Conservation (phyloP, 768 basidiomycete species). For the Naematelia encephala region DNA sequence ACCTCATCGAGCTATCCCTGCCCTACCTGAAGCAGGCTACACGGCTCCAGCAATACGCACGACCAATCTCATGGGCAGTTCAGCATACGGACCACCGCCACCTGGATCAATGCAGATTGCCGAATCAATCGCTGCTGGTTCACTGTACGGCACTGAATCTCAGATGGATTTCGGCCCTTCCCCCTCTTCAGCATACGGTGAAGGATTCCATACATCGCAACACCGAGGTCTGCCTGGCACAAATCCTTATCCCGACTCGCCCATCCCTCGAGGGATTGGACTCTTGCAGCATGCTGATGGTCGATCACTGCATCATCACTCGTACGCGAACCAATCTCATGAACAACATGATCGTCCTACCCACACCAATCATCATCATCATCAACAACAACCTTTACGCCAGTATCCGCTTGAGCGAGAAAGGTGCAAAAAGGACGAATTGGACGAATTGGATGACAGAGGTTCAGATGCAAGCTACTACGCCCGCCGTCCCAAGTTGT, state of each 20-base stretch:
- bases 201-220: neutral
- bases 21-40: slow-evolving; percentile 40
- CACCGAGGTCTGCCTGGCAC: neutral
- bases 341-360: neutral
- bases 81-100: slow-evolving; percentile 5
- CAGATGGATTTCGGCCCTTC: neutral
- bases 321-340: neutral
- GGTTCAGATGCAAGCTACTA: slow-evolving; percentile 21
- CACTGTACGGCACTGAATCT: neutral
- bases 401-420: slow-evolving; percentile 4
- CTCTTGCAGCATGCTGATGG: slow-evolving; percentile 2
- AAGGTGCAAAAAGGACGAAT: neutral
- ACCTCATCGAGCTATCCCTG: slow-evolving; percentile 36
- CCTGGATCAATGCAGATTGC: neutral
- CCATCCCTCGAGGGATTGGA: slow-evolving; percentile 13
- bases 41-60: slow-evolving; percentile 30
- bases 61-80: neutral
- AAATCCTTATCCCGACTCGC: no score
- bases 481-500: slow-evolving; percentile 8
- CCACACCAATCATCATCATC: slow-evolving; percentile 4
- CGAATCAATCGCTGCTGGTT: neutral
- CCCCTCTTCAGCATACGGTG: neutral
- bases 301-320: slow-evolving; percentile 11
- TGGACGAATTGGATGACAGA: slow-evolving; percentile 4
- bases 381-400: neutral